A percentile compares a stretch with the other conserved stretches of the same genome.
Conservation (phyloP, 805 yeast species). For the Candida pseudoglaebosa region DNA sequence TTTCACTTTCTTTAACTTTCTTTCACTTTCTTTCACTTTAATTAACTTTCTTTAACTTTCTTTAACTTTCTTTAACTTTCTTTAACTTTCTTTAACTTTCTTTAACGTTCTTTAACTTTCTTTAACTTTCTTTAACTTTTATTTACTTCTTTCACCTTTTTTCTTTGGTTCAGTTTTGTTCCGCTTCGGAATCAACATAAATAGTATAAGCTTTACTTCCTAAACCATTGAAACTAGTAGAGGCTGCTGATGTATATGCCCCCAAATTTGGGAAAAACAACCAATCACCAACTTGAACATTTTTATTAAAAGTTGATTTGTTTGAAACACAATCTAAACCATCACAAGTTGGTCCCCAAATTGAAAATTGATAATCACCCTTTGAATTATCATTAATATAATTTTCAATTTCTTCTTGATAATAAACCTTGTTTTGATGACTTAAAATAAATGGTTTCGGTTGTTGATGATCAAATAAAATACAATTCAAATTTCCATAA, state of each 20-base stretch:
- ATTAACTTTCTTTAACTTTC: too few relatives aligned
- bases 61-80: too few relatives aligned
- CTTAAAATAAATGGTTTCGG: slow-evolving; percentile 68
- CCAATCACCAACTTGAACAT: slow-evolving; percentile 88
- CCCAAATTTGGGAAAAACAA: slow-evolving; percentile 78
- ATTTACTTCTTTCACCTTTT: neutral
- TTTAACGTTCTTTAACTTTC: too few relatives aligned
- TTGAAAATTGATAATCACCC: slow-evolving; percentile 47
- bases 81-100: too few relatives aligned
- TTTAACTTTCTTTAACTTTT: too few relatives aligned
- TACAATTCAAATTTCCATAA: slow-evolving; percentile 92
- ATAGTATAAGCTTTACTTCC: slow-evolving; percentile 54
- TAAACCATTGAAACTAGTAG: slow-evolving; percentile 93
- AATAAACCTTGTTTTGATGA: slow-evolving; percentile 46
- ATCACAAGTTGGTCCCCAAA: slow-evolving; percentile 99
- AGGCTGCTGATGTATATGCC: slow-evolving; percentile 89
- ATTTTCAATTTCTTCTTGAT: slow-evolving; percentile 15
- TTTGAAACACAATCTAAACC: slow-evolving; percentile 81
- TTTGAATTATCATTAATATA: slow-evolving; percentile 13
- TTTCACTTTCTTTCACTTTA: too few relatives aligned
- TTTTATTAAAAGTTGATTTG: slow-evolving; percentile 49
- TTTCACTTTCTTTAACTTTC: too few relatives aligned
- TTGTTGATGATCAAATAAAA: slow-evolving; percentile 84
- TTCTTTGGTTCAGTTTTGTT: neutral
- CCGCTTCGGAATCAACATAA: slow-evolving; percentile 43